These are phyloP conservation scores for Elymus sibiricus DNA, from an alignment of 176 grass and related monocot genomes.

Conservation along the genomic window DNA sequence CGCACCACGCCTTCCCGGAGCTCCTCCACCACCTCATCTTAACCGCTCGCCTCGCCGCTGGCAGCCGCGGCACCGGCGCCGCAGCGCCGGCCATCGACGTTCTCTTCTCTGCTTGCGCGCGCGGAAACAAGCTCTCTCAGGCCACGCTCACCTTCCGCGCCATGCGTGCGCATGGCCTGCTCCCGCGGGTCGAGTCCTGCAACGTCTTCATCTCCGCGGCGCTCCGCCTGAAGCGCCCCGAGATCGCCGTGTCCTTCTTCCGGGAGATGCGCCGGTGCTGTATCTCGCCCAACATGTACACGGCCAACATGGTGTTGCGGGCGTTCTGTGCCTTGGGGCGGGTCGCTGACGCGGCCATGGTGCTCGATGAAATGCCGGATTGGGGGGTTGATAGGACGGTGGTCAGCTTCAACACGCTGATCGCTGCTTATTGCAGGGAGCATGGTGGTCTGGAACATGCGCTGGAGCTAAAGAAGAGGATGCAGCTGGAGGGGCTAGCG, in stretches of 20 bases:
- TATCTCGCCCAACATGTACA: constrained; percentile 74
- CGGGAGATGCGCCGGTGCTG: constrained; percentile 65
- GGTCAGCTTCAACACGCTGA: constrained; percentile 67
- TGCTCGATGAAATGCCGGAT: constrained; percentile 63
- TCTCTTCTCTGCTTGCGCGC: constrained; percentile 68
- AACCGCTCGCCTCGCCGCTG: constrained; percentile 33
- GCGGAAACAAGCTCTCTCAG: constrained; percentile 52
- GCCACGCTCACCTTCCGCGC: constrained; percentile 56
- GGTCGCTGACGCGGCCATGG: constrained; percentile 33
- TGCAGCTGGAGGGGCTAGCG: constrained; percentile 47
- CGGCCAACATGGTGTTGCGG: constrained; percentile 69
- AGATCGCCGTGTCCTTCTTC: constrained; percentile 70
- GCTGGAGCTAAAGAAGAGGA: constrained; percentile 53
- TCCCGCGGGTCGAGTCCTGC: constrained; percentile 63
- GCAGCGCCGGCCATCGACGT: constrained; percentile 46
- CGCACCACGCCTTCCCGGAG: constrained; percentile 34
- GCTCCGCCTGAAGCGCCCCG: constrained; percentile 45
- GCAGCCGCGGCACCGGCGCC: constrained; percentile 12
- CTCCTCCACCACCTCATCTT: constrained; percentile 44
- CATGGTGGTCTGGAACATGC: constrained; percentile 22
- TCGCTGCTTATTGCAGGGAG: constrained; percentile 57
- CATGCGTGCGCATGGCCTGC: constrained; percentile 67
- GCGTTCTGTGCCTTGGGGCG: constrained; percentile 45
- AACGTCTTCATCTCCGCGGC: constrained; percentile 70
- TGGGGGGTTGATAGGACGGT: constrained; percentile 46